Evolutionary conservation across 2,329 filamentous ascomycete species (phyloP).

Genomic region (Lizonia empirigonia): DNA sequence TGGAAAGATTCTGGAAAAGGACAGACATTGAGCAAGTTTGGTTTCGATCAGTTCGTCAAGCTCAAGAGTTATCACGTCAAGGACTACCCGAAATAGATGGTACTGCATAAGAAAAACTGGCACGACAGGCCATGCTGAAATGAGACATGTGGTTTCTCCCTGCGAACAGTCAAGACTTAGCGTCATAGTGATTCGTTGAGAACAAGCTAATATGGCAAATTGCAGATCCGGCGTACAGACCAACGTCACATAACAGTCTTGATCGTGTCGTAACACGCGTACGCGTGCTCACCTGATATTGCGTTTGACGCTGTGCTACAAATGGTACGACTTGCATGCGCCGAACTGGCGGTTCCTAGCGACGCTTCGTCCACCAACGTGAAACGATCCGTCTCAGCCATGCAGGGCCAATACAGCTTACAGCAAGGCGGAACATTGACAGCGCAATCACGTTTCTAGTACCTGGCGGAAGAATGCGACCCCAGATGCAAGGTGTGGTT

Average conservation of each 20-base stretch:
- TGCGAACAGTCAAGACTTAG: conserved; percentile 7
- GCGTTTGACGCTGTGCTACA: conserved; percentile 19
- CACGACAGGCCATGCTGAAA: conserved; percentile 16
- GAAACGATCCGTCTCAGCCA: conserved; percentile 33
- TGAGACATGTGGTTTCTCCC: conserved; percentile 25
- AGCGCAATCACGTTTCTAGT: conserved; percentile 33
- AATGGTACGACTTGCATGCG: conserved; percentile 10
- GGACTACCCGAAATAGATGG: conserved; percentile 66
- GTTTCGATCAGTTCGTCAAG: conserved; percentile 95
- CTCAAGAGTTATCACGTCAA: conserved; percentile 96
- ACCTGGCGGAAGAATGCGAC: conserved; percentile 37
- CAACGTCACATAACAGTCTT: background rate
- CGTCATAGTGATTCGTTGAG: conserved; percentile 1
- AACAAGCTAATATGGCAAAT: background rate
- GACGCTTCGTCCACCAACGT: conserved; percentile 16
- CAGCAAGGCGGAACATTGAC: conserved; percentile 26
- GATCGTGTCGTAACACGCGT: conserved; percentile 11
- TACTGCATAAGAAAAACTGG: conserved; percentile 15
- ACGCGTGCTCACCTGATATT: conserved; percentile 32
- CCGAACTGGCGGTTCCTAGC: conserved; percentile 1
- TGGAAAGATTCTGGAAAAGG: conserved; percentile 98
- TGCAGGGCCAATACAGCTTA: conserved; percentile 18
- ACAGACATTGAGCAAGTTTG: conserved; percentile 84
- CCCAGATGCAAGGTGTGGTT: conserved; percentile 39
- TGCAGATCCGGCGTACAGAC: background rate